These are phyloP conservation scores for Rachicladosporium sp. DNA, from an alignment of 2,329 filamentous ascomycete genomes.

Conservation along the genomic window DNA sequence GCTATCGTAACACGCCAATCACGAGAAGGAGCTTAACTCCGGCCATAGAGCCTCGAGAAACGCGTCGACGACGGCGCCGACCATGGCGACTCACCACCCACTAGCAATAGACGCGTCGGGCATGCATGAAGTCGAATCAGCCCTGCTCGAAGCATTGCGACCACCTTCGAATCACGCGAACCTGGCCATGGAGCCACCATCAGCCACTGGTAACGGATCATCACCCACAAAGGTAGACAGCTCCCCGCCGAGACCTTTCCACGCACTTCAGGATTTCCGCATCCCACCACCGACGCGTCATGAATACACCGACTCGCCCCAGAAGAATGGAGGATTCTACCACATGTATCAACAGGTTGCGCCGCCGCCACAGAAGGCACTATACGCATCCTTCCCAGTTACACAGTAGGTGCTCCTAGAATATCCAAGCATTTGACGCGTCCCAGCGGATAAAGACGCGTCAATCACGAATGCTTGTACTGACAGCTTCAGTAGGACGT, in stretches of 20 bases:
- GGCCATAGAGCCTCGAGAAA: no score
- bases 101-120: conserved; percentile 15
- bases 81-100: no score
- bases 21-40: no score
- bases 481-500: background rate
- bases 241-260: conserved; percentile 49
- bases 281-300: conserved; percentile 52
- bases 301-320: conserved; percentile 52
- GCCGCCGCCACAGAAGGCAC: conserved; percentile 8
- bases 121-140: conserved; percentile 37
- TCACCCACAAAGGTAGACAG: conserved; percentile 59
- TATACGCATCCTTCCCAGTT: conserved; percentile 3
- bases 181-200: conserved; percentile 52
- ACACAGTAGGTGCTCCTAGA: background rate
- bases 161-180: conserved; percentile 44
- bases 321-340: conserved; percentile 43
- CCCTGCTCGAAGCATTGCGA: conserved; percentile 35
- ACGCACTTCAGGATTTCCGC: conserved; percentile 51
- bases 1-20: no score
- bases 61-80: no score
- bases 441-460: no score
- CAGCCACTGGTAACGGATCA: conserved; percentile 40
- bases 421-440: no score
- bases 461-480: no score
- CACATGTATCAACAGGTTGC: conserved; percentile 23